phyloP scores from a whole-genome alignment of 2,329 filamentous ascomycete genomes.

The Penicillium oxalicum region DNA sequence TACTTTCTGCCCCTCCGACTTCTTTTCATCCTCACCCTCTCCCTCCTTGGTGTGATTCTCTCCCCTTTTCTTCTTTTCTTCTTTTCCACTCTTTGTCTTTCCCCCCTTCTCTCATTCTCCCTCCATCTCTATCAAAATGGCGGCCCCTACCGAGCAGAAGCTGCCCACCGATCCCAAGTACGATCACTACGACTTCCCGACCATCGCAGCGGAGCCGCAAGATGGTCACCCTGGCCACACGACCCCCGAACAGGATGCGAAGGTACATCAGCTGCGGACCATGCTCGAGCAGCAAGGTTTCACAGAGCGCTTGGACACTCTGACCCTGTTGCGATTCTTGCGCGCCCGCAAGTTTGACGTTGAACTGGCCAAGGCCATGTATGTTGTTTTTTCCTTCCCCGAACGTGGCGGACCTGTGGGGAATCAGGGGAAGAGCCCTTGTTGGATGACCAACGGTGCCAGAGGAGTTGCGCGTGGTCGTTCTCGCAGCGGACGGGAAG shows the following conservation, averaged over 20 bases:
- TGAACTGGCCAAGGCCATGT: constrained; percentile 79
- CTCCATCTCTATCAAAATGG: constrained; percentile 21
- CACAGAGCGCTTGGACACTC: constrained; percentile 79
- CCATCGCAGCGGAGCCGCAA: constrained; percentile 62
- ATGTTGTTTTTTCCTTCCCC: constrained; percentile 33
- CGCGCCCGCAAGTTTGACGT: constrained; percentile 95
- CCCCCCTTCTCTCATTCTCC: constrained; percentile 10
- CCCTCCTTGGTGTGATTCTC: neutral
- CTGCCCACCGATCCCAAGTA: constrained; percentile 73
- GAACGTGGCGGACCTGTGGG: neutral
- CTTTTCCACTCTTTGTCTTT: constrained; percentile 13
- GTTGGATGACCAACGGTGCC: no score
- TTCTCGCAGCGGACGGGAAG: no score
- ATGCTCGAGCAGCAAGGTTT: constrained; percentile 78
- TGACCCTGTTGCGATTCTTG: constrained; percentile 89
- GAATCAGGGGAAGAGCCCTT: no score
- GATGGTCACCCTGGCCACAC: constrained; percentile 84
- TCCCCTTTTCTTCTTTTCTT: constrained; percentile 1
- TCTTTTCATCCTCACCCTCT: constrained; percentile 14
- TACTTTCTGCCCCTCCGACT: constrained; percentile 14
- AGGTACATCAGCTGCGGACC: constrained; percentile 76
- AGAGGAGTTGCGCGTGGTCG: no score
- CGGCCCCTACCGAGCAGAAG: constrained; percentile 26
- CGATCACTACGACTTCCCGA: constrained; percentile 92
- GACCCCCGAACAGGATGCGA: constrained; percentile 78